These are phyloP conservation scores for Kuraishia piskuri DNA, from an alignment of 805 yeast genomes.

Conservation along the genomic window DNA sequence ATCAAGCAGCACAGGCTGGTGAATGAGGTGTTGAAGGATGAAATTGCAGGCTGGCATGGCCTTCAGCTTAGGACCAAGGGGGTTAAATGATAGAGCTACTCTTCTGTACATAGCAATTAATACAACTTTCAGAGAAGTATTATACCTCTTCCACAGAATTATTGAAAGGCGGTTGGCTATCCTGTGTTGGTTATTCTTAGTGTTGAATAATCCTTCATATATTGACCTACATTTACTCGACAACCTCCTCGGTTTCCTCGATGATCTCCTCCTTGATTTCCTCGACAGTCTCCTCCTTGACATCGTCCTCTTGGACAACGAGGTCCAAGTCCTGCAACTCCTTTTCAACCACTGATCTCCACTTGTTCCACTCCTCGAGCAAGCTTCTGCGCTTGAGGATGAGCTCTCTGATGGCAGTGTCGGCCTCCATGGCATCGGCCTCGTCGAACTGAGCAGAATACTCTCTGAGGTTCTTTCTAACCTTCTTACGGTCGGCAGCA, in stretches of 20 bases:
- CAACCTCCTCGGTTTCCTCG: conserved; percentile 20
- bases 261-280: conserved; percentile 50
- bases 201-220: too few species aligned
- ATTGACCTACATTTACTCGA: conserved; percentile 1
- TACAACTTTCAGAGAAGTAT: too few species aligned
- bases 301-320: conserved; percentile 40
- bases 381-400: conserved; percentile 75
- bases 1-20: conserved; percentile 90
- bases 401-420: conserved; percentile 83
- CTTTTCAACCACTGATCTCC: conserved; percentile 50
- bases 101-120: neutral
- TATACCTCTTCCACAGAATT: too few species aligned
- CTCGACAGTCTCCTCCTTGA: conserved; percentile 29
- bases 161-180: too few species aligned
- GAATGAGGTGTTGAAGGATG: conserved; percentile 72
- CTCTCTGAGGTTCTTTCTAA: conserved; percentile 81
- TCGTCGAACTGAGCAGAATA: conserved; percentile 92
- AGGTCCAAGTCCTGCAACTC: conserved; percentile 38
- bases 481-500: conserved; percentile 78
- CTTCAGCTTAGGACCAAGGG: conserved; percentile 74
- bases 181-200: too few species aligned
- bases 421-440: conserved; percentile 91
- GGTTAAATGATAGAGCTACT: conserved; percentile 9
- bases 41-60: conserved; percentile 91
- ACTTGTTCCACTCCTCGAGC: conserved; percentile 78